Evolutionary conservation across 2,329 filamentous ascomycete species (phyloP).

Genomic region (Pseudocercospora macadamiae): DNA sequence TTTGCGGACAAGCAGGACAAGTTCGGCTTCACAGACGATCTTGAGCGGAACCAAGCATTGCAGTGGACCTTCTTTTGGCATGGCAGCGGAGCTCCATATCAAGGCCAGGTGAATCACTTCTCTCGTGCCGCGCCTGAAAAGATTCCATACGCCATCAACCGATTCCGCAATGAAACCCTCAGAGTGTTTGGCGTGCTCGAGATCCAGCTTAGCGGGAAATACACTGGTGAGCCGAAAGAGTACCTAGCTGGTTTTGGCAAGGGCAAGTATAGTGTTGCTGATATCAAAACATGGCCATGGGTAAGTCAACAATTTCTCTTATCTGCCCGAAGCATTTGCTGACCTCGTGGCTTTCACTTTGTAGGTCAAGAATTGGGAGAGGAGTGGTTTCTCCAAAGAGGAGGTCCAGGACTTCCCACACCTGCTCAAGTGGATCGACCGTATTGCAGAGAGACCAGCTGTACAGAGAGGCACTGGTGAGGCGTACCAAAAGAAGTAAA

Average conservation of each 20-base stretch:
- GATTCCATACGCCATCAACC: constrained; percentile 54
- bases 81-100: constrained; percentile 45
- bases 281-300: constrained; percentile 58
- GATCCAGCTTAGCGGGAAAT: constrained; percentile 57
- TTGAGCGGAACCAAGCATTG: constrained; percentile 53
- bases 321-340: not conserved
- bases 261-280: constrained; percentile 59
- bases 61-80: constrained; percentile 63
- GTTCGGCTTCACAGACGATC: constrained; percentile 57
- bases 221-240: constrained; percentile 52
- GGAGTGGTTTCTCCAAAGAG: constrained; percentile 49
- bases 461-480: constrained; percentile 52
- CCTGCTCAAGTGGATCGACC: constrained; percentile 57
- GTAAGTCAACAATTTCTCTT: no score
- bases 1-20: constrained; percentile 52
- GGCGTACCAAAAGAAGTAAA: constrained; percentile 36
- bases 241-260: constrained; percentile 58
- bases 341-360: constrained; percentile 40
- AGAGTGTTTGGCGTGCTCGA: constrained; percentile 60
- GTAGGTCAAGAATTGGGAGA: constrained; percentile 53
- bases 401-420: constrained; percentile 56
- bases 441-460: constrained; percentile 53
- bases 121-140: constrained; percentile 49
- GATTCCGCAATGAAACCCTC: constrained; percentile 56
- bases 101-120: constrained; percentile 53